Evolutionary conservation across 345 rosid genomes (phyloP).

Genomic region (Rhodamnia rubescens): DNA sequence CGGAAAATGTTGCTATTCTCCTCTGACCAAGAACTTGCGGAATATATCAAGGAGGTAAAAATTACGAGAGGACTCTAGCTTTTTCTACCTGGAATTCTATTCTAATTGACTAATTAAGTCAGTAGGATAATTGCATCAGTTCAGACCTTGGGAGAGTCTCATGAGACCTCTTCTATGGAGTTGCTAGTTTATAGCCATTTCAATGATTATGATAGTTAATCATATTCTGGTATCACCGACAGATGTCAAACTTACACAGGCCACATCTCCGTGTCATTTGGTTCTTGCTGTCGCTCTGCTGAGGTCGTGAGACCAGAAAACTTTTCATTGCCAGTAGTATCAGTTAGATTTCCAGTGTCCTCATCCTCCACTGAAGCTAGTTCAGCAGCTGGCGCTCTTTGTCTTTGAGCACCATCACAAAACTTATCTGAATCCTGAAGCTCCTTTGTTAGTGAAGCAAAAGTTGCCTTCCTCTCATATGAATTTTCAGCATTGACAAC

Average conservation of each 20-base stretch:
- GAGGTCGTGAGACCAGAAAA: background rate
- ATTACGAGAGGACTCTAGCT: background rate
- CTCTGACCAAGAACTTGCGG: slow-evolving; percentile 62
- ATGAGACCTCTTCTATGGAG: background rate
- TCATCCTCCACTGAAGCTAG: background rate
- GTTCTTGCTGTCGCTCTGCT: background rate
- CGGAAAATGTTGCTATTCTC: slow-evolving; percentile 64
- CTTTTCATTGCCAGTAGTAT: background rate
- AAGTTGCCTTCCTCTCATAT: slow-evolving; percentile 2
- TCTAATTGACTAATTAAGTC: background rate
- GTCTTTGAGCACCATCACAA: background rate
- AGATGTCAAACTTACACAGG: background rate
- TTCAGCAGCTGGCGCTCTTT: background rate
- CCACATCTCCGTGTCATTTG: background rate
- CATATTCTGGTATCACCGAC: background rate
- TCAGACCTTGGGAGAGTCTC: background rate
- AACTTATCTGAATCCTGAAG: background rate
- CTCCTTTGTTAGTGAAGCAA: slow-evolving; percentile 9
- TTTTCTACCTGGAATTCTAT: background rate
- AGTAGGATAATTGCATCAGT: background rate
- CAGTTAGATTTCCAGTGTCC: background rate
- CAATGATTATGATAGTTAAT: background rate
- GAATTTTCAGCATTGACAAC: slow-evolving; percentile 5
- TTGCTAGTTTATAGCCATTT: background rate
- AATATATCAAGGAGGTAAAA: slow-evolving; percentile 69